Evolutionary conservation across 2,329 filamentous ascomycete genomes (phyloP).

Genomic region (Boeremia exigua): DNA sequence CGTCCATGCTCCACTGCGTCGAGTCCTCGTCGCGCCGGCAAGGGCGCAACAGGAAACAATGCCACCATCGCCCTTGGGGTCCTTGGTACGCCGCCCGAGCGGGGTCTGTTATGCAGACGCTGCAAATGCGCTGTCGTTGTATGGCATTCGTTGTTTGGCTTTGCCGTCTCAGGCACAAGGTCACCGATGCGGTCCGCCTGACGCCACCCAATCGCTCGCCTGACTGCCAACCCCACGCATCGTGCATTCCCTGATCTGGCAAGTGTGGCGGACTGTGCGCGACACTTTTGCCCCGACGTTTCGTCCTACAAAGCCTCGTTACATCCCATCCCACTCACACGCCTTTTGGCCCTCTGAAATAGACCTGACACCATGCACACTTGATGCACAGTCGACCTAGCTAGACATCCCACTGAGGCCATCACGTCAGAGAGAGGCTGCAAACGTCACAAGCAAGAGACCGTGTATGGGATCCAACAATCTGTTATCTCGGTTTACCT

Average conservation of each 20-base stretch:
- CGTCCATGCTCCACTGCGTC: constrained; percentile 1
- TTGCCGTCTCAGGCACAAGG: background rate
- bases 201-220: background rate
- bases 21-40: constrained; percentile 10
- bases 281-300: background rate
- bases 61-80: background rate
- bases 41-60: constrained; percentile 4
- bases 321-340: too few relatives aligned
- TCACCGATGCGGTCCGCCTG: background rate
- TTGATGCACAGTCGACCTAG: too few relatives aligned
- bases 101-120: background rate
- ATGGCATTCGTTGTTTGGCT: constrained; percentile 1
- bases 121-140: background rate
- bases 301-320: too few relatives aligned
- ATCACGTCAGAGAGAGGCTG: too few relatives aligned
- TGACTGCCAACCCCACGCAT: background rate
- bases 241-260: constrained; percentile 1
- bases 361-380: too few relatives aligned
- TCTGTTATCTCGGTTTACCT: background rate
- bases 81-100: background rate
- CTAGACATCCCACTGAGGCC: too few relatives aligned
- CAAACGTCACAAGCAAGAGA: background rate
- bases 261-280: constrained; percentile 2
- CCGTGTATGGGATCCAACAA: background rate
- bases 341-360: too few relatives aligned